Base-by-base conservation (phyloP, 441 rosid species). In the Metrosideros polymorpha region DNA sequence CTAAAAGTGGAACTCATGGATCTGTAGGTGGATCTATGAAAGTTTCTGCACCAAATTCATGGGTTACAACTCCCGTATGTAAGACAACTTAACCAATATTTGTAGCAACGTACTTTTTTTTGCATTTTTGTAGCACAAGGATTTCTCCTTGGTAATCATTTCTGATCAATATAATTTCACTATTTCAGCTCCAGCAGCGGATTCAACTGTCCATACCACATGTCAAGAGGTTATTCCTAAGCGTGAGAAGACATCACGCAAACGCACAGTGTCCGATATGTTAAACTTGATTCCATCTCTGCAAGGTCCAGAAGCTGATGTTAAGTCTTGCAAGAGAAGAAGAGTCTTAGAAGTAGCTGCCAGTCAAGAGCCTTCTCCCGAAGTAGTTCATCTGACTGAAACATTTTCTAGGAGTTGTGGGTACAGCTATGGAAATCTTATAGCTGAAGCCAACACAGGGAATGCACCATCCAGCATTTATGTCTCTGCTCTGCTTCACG, bases 381-480 rank as follows among this genome's bases (percentile, higher is more conserved):
- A 91, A 61, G 85, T 85, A n/a, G 89, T 90, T 92, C 27, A 89
- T 39, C 86, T 93, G 83, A 87, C 90, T 30, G 95, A 92, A 89
- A 83, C 88, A 83, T 84, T 89, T 84, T 87, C 92, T 82, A 95
- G 94, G 90, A 88, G 85, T 85, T 90, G 89, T 89, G 94, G 91
- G 84, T 94, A 90, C 91, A 96, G 95, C 91, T 97, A 94, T 71
- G 98, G 96, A 32, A 86, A 90, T 89, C 97, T 98, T 89, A 89
- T 96, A 88, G 95, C 97, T 86, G 99, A 97, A 92, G 99, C 99
- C 89, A 97, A 94, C 88, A 97, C 91, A 88, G 99, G 99, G 66
- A 98, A 95, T 88, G 97, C 92, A 84, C 97, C 98, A 86, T 95
- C 97, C 71, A 92, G 96, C 88, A 90, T 94, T 85, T 98, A 95